These are phyloP conservation scores for Hebeloma cylindrosporum DNA, from an alignment of 768 basidiomycete species.

Conservation along the genomic window DNA sequence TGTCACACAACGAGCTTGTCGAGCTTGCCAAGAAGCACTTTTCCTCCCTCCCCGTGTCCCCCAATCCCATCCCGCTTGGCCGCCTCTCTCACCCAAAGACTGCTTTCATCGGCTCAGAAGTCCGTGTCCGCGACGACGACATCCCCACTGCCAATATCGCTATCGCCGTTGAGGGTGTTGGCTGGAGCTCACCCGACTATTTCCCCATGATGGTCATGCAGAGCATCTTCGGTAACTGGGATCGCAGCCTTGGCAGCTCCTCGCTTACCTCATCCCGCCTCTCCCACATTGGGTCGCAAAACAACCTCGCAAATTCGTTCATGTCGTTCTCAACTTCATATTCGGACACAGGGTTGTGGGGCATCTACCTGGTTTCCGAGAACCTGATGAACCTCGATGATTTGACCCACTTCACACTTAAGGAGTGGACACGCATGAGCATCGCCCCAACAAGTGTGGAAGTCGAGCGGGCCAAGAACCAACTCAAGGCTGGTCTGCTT, in stretches of 20 bases:
- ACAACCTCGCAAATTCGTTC: conserved; percentile 98
- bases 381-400: conserved; percentile 94
- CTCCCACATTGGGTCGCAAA: conserved; percentile 83
- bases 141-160: conserved; percentile 89
- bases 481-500: conserved; percentile 92
- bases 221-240: conserved; percentile 99
- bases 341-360: conserved; percentile 98
- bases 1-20: conserved; percentile 89
- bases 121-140: conserved; percentile 92
- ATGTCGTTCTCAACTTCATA: conserved; percentile 99
- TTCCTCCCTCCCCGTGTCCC: conserved; percentile 80
- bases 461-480: conserved; percentile 97
- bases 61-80: conserved; percentile 87
- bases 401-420: conserved; percentile 88
- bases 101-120: conserved; percentile 89
- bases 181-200: conserved; percentile 98
- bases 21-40: conserved; percentile 96
- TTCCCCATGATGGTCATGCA: conserved; percentile 99
- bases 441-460: conserved; percentile 79
- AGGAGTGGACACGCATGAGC: conserved; percentile 96
- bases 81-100: conserved; percentile 75
- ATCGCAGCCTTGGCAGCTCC: conserved; percentile 89
- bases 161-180: conserved; percentile 95
- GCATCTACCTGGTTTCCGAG: conserved; percentile 95
- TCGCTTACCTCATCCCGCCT: conserved; percentile 88